Base-by-base conservation (phyloP, 768 basidiomycete genomes). In the Suillus bovinus region DNA sequence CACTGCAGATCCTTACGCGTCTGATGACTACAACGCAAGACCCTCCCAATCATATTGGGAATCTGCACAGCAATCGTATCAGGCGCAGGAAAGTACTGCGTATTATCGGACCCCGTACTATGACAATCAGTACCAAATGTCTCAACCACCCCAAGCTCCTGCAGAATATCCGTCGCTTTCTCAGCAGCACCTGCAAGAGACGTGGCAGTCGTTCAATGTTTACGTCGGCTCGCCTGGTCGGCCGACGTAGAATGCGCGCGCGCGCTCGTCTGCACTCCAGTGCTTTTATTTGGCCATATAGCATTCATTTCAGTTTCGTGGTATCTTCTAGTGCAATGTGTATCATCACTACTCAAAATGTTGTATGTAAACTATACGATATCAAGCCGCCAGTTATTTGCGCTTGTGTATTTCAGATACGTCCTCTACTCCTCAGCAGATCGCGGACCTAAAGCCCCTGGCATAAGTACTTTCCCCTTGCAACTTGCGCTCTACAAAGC, bases 401-500 rank as follows among this genome's bases (percentile, higher is more conserved):
- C n/a, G n/a, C n/a, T n/a, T n/a, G n/a, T n/a, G n/a, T n/a, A n/a
- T n/a, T n/a, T n/a, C n/a, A n/a, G n/a, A n/a, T n/a, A n/a, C n/a
- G n/a, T n/a, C n/a, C n/a, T n/a, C n/a, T n/a, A n/a, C n/a, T 34
- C 36, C 29, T 29, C 13, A 9, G 4, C 24, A 22, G 20, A 10
- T 11, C 5, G 5, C 3, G 5, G 38, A 29, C 36, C 72, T 63
- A 93, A 58, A 93, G 67, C 7, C 84, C 82, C 69, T 81, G 81
- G 69, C 94, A 96, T 6, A 93, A 71, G 71, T 77, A 71, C 77
- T 89, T 91, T 24, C 90, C 91, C 63, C 91, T 79, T 24, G 77
- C 75, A 0, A 88, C 83, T 71, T 96, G 94, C 9, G 81, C 81
- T 63, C 78, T 84, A 70, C 93, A 95, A n/a, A 95, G 80, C 63